Evolutionary conservation across 2,329 filamentous ascomycete genomes (phyloP).

Genomic region (Colletotrichum tropicale): DNA sequence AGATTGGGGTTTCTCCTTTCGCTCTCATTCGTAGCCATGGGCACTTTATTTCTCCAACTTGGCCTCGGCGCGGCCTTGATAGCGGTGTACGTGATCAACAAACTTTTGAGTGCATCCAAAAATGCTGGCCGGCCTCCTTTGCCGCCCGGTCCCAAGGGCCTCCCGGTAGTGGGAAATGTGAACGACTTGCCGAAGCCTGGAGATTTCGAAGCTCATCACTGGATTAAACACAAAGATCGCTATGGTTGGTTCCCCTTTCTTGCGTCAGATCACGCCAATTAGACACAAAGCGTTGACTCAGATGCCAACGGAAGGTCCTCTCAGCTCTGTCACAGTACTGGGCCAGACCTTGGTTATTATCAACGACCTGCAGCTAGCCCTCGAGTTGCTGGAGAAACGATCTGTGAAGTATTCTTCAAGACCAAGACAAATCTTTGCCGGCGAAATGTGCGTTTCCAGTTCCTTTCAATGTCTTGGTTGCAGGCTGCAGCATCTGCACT

Average conservation of each 20-base stretch:
- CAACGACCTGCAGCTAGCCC: slow-evolving; percentile 37
- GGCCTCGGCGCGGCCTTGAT: background rate
- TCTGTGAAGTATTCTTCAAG: slow-evolving; percentile 35
- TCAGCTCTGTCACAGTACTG: slow-evolving; percentile 39
- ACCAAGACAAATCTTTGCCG: slow-evolving; percentile 33
- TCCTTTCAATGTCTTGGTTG: background rate
- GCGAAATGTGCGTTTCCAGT: slow-evolving; percentile 35
- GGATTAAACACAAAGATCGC: slow-evolving; percentile 37
- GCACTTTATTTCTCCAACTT: background rate
- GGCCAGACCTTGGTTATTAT: slow-evolving; percentile 46
- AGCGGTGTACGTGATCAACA: background rate
- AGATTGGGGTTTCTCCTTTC: background rate
- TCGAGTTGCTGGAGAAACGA: slow-evolving; percentile 41
- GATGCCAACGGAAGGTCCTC: slow-evolving; percentile 11
- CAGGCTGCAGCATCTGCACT: background rate
- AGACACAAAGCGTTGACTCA: background rate
- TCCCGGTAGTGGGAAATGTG: slow-evolving; percentile 51
- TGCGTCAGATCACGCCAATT: background rate
- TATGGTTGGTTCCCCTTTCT: slow-evolving; percentile 24
- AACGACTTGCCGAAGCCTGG: slow-evolving; percentile 44
- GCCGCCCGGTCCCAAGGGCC: slow-evolving; percentile 32
- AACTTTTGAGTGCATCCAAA: background rate
- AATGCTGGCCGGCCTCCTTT: background rate
- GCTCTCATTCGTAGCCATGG: background rate
- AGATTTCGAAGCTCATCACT: slow-evolving; percentile 34